Evolutionary conservation across 1,139 yeast genomes (phyloP).

Genomic region (Saccharomycopsis crataegensis): DNA sequence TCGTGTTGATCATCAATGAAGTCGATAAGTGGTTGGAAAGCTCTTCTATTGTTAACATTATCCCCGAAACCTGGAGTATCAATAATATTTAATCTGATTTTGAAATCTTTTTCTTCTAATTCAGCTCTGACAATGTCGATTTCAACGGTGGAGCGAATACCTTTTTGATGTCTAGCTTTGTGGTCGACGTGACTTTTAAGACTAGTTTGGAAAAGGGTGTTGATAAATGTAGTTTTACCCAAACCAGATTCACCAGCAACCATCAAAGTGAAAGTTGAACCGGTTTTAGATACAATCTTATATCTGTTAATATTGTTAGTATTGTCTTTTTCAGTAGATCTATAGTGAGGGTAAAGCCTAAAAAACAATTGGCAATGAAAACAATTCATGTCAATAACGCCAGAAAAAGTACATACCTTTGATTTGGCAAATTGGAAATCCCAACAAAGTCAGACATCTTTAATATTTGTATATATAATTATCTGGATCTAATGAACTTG

Average conservation of each 20-base stretch:
- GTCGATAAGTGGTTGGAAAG: constrained; percentile 92
- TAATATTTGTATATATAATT: background rate
- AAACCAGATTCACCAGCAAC: constrained; percentile 94
- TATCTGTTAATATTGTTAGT: constrained; percentile 37
- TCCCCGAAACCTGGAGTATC: constrained; percentile 99
- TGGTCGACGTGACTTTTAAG: constrained; percentile 52
- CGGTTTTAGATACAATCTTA: constrained; percentile 81
- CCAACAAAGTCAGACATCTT: constrained; percentile 43
- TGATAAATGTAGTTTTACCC: constrained; percentile 90
- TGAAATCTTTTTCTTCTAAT: constrained; percentile 87
- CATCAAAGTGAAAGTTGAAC: constrained; percentile 88
- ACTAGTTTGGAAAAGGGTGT: constrained; percentile 75
- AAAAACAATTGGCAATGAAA: background rate
- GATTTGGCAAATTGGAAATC: constrained; percentile 85
- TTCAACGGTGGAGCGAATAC: constrained; percentile 82
- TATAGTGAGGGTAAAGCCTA: background rate
- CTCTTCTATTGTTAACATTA: constrained; percentile 83
- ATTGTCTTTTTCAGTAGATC: background rate
- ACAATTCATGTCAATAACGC: background rate
- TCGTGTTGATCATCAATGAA: constrained; percentile 97
- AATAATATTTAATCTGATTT: constrained; percentile 74
- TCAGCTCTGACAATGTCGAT: constrained; percentile 86
- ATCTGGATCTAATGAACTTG: too few species aligned
- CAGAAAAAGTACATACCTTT: constrained; percentile 47
- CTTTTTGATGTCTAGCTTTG: constrained; percentile 58